phyloP scores from a whole-genome alignment of 2,329 filamentous ascomycete genomes.

The Clarireedia monteithiana region DNA sequence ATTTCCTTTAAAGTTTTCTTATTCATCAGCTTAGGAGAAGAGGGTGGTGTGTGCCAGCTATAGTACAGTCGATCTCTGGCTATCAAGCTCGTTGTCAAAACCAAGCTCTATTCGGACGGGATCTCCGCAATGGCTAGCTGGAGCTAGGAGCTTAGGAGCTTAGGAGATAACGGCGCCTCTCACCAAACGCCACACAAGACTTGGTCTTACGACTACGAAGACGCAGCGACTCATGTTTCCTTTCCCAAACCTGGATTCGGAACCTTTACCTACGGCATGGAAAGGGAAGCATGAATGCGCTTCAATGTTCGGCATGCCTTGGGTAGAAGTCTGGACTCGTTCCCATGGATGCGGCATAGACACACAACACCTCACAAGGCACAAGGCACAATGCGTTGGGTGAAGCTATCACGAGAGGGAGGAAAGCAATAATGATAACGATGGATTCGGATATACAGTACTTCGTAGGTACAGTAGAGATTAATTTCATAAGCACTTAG shows the following conservation, averaged over 20 bases:
- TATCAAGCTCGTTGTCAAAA: neutral
- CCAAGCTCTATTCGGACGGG: neutral
- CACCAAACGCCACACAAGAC: neutral
- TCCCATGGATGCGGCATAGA: too few species aligned
- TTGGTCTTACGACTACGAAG: neutral
- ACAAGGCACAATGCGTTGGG: too few species aligned
- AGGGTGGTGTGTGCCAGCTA: neutral
- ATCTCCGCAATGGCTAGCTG: neutral
- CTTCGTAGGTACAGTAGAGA: too few species aligned
- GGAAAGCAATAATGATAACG: too few species aligned
- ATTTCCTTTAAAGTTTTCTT: neutral
- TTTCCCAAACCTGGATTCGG: neutral
- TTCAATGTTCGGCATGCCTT: too few species aligned
- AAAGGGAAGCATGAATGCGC: too few species aligned
- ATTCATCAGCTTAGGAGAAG: neutral
- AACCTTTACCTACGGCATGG: neutral
- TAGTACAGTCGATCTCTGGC: neutral
- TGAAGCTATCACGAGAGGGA: too few species aligned
- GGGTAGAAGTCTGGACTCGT: too few species aligned
- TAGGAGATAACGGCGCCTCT: neutral
- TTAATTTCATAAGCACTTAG: neutral
- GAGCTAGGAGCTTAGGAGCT: neutral
- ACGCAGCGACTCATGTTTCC: neutral
- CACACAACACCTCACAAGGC: too few species aligned
- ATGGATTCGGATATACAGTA: too few species aligned